Evolutionary conservation across 2,329 filamentous ascomycete species (phyloP).

Genomic region (Clonostachys chloroleuca): DNA sequence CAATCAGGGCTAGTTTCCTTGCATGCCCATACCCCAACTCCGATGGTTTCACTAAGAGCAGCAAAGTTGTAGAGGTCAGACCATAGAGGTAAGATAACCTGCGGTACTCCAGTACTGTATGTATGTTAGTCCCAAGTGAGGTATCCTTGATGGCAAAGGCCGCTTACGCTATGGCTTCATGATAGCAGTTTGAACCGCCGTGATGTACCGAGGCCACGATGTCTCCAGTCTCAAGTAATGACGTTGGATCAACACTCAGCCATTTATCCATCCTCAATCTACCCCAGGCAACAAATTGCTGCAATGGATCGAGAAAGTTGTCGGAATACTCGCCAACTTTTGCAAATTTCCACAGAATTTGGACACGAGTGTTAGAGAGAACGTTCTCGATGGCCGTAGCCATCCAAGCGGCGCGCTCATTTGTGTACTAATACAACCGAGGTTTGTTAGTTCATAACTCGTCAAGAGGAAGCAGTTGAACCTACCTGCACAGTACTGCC

Average conservation of each 20-base stretch:
- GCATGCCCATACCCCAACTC: constrained; percentile 30
- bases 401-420: constrained; percentile 8
- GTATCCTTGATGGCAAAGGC: background rate
- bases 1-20: constrained; percentile 18
- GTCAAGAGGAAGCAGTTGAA: background rate
- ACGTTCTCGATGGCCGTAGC: constrained; percentile 7
- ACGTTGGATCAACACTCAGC: constrained; percentile 15
- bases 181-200: constrained; percentile 27
- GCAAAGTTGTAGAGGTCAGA: constrained; percentile 37
- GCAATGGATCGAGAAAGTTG: constrained; percentile 4
- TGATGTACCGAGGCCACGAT: constrained; percentile 24
- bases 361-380: constrained; percentile 9
- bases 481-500: constrained; percentile 8
- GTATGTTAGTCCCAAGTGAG: background rate
- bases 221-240: constrained; percentile 21
- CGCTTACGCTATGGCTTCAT: constrained; percentile 31
- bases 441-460: background rate
- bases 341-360: constrained; percentile 19
- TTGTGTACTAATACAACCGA: background rate
- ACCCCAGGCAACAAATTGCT: constrained; percentile 2
- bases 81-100: constrained; percentile 38
- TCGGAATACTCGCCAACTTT: constrained; percentile 3
- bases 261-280: constrained; percentile 10
- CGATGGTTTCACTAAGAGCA: constrained; percentile 30
- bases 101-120: constrained; percentile 31